A percentile compares a stretch with the other conserved stretches of the same genome.
phyloP scores from a whole-genome alignment of 2,329 filamentous ascomycete genomes.

The Purpureocillium takamizusanense region DNA sequence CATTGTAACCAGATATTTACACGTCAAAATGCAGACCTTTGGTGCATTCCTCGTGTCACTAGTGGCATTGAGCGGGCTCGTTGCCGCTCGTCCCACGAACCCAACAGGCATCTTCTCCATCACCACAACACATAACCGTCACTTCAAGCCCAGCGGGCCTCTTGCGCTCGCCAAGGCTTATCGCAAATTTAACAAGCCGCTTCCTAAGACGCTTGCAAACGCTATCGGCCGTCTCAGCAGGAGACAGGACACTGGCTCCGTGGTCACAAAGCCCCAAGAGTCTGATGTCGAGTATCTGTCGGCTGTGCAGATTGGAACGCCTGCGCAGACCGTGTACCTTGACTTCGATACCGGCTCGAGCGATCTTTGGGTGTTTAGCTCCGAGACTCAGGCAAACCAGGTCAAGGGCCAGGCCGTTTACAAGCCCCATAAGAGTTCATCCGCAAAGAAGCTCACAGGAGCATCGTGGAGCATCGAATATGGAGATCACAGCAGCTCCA shows the following conservation, averaged over 20 bases:
- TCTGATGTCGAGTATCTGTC: constrained; percentile 8
- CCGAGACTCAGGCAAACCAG: constrained; percentile 26
- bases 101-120: no score
- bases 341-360: constrained; percentile 15
- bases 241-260: constrained; percentile 5
- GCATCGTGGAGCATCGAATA: constrained; percentile 33
- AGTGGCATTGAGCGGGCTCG: no score
- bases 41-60: constrained; percentile 7
- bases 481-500: constrained; percentile 32
- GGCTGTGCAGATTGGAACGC: constrained; percentile 10
- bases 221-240: neutral
- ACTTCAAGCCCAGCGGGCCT: constrained; percentile 5
- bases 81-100: no score
- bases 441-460: constrained; percentile 25
- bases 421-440: constrained; percentile 26
- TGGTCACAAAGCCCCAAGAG: constrained; percentile 2
- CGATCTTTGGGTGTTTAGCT: constrained; percentile 28
- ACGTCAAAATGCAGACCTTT: constrained; percentile 12
- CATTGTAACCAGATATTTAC: neutral
- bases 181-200: constrained; percentile 7
- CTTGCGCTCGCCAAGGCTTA: constrained; percentile 9
- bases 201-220: constrained; percentile 4
- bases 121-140: no score
- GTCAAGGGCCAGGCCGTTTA: constrained; percentile 31
- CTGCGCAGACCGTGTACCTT: constrained; percentile 9